Evolutionary conservation across 441 rosid species (phyloP).

Genomic region (Corymbia calophylla): DNA sequence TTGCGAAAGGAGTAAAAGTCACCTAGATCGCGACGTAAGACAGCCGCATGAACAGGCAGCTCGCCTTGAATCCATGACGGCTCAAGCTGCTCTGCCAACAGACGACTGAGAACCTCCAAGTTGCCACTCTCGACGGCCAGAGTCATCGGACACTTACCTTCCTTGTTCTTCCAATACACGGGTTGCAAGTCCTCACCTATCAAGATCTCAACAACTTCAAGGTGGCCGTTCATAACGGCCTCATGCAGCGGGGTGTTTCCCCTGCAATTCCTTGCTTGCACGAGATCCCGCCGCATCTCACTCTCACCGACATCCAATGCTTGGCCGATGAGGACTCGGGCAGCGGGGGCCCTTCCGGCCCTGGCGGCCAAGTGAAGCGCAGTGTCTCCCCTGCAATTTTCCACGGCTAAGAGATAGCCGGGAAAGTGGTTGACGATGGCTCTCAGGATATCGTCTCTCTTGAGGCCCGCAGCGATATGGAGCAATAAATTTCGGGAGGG

Average conservation of each 20-base stretch:
- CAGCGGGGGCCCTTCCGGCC: not conserved
- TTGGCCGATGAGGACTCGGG: not conserved
- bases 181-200: not conserved
- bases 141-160: not conserved
- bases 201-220: not conserved
- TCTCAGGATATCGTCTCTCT: not conserved
- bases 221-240: not conserved
- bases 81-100: not conserved
- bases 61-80: too few relatives aligned
- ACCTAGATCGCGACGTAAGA: too few relatives aligned
- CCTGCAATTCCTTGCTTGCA: not conserved
- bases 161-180: not conserved
- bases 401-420: fast-evolving
- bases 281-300: not conserved
- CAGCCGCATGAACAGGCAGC: too few relatives aligned
- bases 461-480: not conserved
- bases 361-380: not conserved
- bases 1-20: not conserved
- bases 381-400: not conserved
- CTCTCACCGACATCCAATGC: not conserved
- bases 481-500: not conserved
- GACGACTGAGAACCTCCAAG: not conserved
- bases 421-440: not conserved
- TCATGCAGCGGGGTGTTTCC: not conserved
- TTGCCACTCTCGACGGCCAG: not conserved